phyloP scores from a whole-genome alignment of 2,329 filamentous ascomycete genomes.

The Immersiporthe knoxdaviesiana region DNA sequence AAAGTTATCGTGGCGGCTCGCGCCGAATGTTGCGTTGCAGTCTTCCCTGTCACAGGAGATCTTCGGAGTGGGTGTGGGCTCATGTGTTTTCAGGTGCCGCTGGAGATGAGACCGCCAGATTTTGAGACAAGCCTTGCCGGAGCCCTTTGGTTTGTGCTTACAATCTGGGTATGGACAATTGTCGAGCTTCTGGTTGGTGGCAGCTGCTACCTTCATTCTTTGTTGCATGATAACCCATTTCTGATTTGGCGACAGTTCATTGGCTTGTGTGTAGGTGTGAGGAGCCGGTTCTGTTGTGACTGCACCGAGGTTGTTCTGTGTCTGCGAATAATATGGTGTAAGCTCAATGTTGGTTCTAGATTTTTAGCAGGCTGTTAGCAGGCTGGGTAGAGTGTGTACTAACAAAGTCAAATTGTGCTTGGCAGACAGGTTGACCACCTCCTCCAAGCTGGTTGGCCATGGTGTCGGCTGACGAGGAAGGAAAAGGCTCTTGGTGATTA shows the following conservation, averaged over 20 bases:
- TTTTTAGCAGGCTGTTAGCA: background rate
- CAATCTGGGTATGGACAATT: background rate
- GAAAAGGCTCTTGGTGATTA: background rate
- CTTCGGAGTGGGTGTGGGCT: slow-evolving; percentile 10
- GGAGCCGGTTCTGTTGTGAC: background rate
- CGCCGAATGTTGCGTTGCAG: background rate
- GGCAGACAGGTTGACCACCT: background rate
- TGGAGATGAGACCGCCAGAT: background rate
- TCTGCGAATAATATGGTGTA: background rate
- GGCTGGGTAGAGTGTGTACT: background rate
- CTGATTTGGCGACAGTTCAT: background rate
- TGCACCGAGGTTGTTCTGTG: background rate
- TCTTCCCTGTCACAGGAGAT: slow-evolving; percentile 3
- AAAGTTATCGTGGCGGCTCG: background rate
- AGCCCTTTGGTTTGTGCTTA: slow-evolving; percentile 1
- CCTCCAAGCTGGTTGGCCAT: background rate
- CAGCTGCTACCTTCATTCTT: too few relatives aligned
- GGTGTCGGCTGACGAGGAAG: background rate
- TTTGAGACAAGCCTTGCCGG: background rate
- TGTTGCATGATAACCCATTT: background rate
- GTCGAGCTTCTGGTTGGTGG: background rate
- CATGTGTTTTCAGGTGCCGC: slow-evolving; percentile 12
- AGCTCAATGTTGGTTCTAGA: background rate
- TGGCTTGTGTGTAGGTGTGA: too few relatives aligned
- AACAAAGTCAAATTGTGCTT: background rate